Evolutionary conservation across 371 early-diverging fungal genomes (phyloP), one percentile per base, ranked within the genome.

Genomic region (Mucor racemosus): DNA sequence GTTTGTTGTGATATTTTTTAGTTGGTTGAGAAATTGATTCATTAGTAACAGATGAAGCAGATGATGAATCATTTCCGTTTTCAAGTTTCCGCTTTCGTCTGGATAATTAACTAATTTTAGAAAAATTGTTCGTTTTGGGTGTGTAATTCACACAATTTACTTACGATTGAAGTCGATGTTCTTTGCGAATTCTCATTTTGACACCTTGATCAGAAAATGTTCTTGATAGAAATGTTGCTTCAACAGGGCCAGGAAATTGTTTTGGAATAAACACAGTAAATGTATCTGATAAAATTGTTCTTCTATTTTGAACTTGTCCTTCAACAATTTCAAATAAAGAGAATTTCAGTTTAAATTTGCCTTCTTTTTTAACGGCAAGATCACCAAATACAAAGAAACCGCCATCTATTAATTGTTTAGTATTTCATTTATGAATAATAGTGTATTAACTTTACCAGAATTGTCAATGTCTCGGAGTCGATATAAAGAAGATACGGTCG

Each of bases 351-450:
- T 92, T 82, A 71, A 91, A 96, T 15, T 76, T 72, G 33, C 97
- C 97, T 65, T 95, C 94, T 73, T 89, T 87, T 55, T 95, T 83
- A 14, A 94, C 91, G 34, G 91, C 90, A 39, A 97, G 77, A 64
- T 97, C 97, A 19, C 94, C 94, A 79, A 97, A 97, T n/a, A 97
- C 95, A 81, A 95, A 96, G 71, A 94, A 96, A 5, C 92, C 95
- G 21, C 94, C 97, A 46, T 94, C 94, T 75, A 64, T 38, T 35
- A 58, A 44, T 60, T 39, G 36, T 21, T 38, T 10, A 8, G 39
- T 11, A 33, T 39, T 58, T 19, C 7, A 36, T 17, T 19, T 21
- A 34, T n/a, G 14, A 39, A 14, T 38, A 7, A 53, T 8, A 11
- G 5, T 19, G 14, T 44, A 19, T 21, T 13, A 38, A 36, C 1